Base-by-base conservation (phyloP, 176 grass and related monocot genomes). In the Juncus inflexus region DNA sequence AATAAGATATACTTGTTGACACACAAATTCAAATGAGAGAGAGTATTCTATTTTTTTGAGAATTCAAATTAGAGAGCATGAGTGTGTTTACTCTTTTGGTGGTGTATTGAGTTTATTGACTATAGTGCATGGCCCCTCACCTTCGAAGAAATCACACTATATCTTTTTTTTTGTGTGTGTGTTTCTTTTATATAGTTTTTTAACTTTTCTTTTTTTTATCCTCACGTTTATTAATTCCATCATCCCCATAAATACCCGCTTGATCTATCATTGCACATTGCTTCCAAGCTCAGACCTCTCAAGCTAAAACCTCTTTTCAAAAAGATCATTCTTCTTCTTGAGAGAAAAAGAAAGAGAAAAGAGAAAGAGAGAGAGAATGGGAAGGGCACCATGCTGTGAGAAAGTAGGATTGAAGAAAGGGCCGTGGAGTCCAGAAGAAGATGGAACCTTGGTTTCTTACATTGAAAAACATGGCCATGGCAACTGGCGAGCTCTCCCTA, bases 401-500 rank as follows among this genome's bases (percentile, higher is more conserved):
- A 90, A 95, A 79, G 43, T 55, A 64, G 90, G 90, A 19, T 78
- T 95, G 1, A 95, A 90, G 65, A 81, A 81, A 70, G 90, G 90
- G 0, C 79, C 90, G 0, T 95, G 90, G 90, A 95, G 86, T 70
- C 56, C 61, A 9, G 86, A 86, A 78, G 90, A 95, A 35, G 90
- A 95, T 76, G 75, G 53, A 67, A 40, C 51, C 14, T 83, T 95
- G 5, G 58, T 83, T 12, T 65, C 79, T 42, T 83, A 86, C 62
- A 90, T 95, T 71, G 64, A 83, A 63, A 84, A 62, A 6, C 65
- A 95, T 63, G 90, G 90, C 13, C 90, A 95, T 76, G 81, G 61
- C 74, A 95, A 89, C 72, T 95, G 90, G 90, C 82, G 90, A 50
- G 79, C 86, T 71, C 83, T 95, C 16, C 90, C 90, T 2, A 90